phyloP scores from a whole-genome alignment of 495 filamentous ascomycete genomes.

The Echria macrotheca region DNA sequence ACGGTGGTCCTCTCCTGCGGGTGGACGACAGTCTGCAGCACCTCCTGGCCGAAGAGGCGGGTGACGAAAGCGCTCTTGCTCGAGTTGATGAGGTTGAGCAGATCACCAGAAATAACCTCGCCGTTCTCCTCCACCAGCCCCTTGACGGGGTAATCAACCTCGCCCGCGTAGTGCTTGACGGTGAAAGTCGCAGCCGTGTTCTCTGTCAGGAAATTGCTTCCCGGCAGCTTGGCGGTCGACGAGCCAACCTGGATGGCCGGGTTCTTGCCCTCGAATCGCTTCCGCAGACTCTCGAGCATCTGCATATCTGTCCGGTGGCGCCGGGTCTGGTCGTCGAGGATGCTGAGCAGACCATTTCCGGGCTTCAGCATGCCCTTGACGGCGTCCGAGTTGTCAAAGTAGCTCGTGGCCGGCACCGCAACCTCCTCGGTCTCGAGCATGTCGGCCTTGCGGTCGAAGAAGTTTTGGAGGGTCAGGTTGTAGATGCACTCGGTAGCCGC shows the following conservation, averaged over 20 bases:
- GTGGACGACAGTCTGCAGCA: constrained; percentile 81
- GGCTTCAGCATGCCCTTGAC: constrained; percentile 85
- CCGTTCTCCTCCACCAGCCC: constrained; percentile 91
- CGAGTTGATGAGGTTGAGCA: constrained; percentile 89
- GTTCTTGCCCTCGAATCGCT: constrained; percentile 91
- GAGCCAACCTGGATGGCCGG: constrained; percentile 74
- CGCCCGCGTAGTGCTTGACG: constrained; percentile 90
- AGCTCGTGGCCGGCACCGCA: constrained; percentile 79
- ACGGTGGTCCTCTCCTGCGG: constrained; percentile 85
- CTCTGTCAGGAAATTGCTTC: constrained; percentile 76
- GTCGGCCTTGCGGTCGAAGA: constrained; percentile 90
- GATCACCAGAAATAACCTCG: constrained; percentile 88
- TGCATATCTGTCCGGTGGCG: constrained; percentile 84
- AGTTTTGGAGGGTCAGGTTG: constrained; percentile 88
- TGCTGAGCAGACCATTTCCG: constrained; percentile 86
- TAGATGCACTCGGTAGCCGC: constrained; percentile 86
- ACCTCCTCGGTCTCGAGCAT: constrained; percentile 91
- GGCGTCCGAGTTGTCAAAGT: constrained; percentile 95
- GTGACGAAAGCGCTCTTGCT: constrained; percentile 83
- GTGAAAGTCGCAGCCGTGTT: constrained; percentile 75
- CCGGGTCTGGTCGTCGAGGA: constrained; percentile 89
- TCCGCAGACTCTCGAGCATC: constrained; percentile 80
- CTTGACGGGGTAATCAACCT: constrained; percentile 87
- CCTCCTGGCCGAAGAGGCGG: constrained; percentile 89
- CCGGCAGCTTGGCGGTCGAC: constrained; percentile 61